These are phyloP conservation scores for Marasmius fiardii DNA, from an alignment of 1,284 basidiomycete genomes.

Conservation along the genomic window DNA sequence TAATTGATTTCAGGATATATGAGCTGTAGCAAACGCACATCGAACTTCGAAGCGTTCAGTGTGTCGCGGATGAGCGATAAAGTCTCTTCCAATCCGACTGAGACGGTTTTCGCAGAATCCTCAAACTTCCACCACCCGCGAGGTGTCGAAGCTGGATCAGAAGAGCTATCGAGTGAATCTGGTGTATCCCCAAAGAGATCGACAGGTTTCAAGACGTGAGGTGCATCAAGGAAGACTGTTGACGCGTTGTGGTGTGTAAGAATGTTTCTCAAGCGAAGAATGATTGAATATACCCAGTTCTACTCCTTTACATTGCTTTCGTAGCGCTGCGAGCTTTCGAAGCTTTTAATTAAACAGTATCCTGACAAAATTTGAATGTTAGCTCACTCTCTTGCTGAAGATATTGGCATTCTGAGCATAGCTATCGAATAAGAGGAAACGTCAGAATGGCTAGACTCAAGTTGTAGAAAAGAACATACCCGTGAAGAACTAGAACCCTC, in stretches of 20 bases:
- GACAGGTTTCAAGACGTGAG: conserved; percentile 67
- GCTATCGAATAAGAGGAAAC: conserved; percentile 34
- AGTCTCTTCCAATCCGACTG: conserved; percentile 59
- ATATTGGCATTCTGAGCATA: conserved; percentile 81
- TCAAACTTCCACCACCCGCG: conserved; percentile 76
- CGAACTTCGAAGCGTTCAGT: conserved; percentile 50
- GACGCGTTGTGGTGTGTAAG: conserved; percentile 3
- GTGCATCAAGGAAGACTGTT: conserved; percentile 81
- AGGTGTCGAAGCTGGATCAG: conserved; percentile 63
- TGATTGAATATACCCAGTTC: conserved; percentile 55
- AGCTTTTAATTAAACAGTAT: conserved; percentile 13
- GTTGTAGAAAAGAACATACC: conserved; percentile 33
- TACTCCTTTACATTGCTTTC: conserved; percentile 67
- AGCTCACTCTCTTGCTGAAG: conserved; percentile 77
- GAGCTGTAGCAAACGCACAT: conserved; percentile 38
- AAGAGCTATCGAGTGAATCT: conserved; percentile 44
- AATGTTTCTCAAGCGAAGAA: background rate
- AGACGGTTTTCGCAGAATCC: conserved; percentile 48
- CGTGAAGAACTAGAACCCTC: conserved; percentile 58
- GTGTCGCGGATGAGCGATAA: conserved; percentile 45
- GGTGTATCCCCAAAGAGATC: conserved; percentile 66
- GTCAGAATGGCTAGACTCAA: conserved; percentile 11
- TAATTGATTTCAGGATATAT: background rate
- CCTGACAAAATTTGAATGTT: background rate
- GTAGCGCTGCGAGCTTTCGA: conserved; percentile 67